phyloP scores from a whole-genome alignment of 345 rosid species.

The Angophora floribunda region DNA sequence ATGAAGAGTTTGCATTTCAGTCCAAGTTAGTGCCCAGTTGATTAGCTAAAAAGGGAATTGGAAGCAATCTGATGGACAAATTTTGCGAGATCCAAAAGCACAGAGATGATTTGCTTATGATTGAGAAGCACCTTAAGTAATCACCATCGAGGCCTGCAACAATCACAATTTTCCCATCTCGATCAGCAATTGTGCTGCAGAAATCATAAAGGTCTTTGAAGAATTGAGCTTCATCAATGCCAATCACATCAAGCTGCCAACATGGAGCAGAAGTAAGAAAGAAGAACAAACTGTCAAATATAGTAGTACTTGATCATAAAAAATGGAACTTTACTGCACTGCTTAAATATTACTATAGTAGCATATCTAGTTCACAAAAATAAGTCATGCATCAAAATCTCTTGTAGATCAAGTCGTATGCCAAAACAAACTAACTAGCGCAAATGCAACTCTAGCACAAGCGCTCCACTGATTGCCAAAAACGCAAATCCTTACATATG shows the following conservation, averaged over 20 bases:
- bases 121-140: slow-evolving; percentile 50
- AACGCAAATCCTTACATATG: not conserved
- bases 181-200: slow-evolving; percentile 79
- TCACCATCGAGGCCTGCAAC: slow-evolving; percentile 91
- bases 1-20: not conserved
- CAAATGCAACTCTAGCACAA: not conserved
- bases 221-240: slow-evolving; percentile 92
- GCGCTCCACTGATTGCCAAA: not conserved
- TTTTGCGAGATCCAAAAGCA: not conserved
- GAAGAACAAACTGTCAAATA: not conserved
- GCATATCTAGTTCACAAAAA: not conserved
- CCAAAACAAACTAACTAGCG: not conserved
- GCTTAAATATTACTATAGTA: not conserved
- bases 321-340: not conserved
- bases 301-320: not conserved
- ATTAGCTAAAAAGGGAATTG: not conserved
- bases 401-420: not conserved
- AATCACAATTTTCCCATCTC: slow-evolving; percentile 64
- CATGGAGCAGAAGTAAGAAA: not conserved
- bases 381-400: not conserved
- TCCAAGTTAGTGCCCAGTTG: not conserved
- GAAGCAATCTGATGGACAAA: not conserved
- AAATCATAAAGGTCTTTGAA: slow-evolving; percentile 91
- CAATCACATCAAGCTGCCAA: slow-evolving; percentile 78
- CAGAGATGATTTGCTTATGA: not conserved